A percentile compares a stretch with the other conserved stretches of the same genome.
phyloP scores from a whole-genome alignment of 441 rosid genomes.

The Bruguiera hainesii region DNA sequence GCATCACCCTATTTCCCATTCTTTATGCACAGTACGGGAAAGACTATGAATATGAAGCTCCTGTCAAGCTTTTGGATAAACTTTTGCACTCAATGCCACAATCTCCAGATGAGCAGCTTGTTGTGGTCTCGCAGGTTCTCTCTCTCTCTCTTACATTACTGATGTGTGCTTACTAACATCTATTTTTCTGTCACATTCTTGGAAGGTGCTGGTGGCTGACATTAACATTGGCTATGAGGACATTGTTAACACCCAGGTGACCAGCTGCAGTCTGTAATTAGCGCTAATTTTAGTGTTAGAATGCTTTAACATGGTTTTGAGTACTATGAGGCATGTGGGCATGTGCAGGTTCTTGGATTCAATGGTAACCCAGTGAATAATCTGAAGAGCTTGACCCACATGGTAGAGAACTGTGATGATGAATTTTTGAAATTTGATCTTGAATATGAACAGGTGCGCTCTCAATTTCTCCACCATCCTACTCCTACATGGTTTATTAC shows the following conservation, averaged over 20 bases:
- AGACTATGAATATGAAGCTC: slow-evolving; percentile 85
- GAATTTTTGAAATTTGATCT: slow-evolving; percentile 78
- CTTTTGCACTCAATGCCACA: slow-evolving; percentile 79
- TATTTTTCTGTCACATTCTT: slow-evolving; percentile 11
- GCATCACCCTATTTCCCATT: neutral
- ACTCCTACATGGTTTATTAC: neutral
- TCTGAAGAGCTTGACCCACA: slow-evolving; percentile 67
- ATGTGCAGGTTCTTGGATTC: slow-evolving; percentile 67
- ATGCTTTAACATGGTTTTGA: neutral
- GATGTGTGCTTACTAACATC: neutral
- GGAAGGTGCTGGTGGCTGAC: slow-evolving; percentile 93
- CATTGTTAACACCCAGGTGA: slow-evolving; percentile 87
- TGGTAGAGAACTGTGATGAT: slow-evolving; percentile 82
- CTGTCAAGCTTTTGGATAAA: slow-evolving; percentile 85
- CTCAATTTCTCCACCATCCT: slow-evolving; percentile 7
- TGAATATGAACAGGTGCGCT: slow-evolving; percentile 72
- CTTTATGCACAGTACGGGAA: slow-evolving; percentile 70
- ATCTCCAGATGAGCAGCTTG: slow-evolving; percentile 81
- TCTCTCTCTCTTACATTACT: neutral
- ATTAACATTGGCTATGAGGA: slow-evolving; percentile 92
- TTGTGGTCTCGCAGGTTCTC: slow-evolving; percentile 83
- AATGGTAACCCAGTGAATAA: slow-evolving; percentile 85
- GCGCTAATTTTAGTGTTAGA: neutral
- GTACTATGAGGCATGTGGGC: neutral
- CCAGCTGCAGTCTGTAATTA: neutral